Base-by-base conservation (phyloP, 345 rosid genomes). In the Eucalyptus leucophloia region DNA sequence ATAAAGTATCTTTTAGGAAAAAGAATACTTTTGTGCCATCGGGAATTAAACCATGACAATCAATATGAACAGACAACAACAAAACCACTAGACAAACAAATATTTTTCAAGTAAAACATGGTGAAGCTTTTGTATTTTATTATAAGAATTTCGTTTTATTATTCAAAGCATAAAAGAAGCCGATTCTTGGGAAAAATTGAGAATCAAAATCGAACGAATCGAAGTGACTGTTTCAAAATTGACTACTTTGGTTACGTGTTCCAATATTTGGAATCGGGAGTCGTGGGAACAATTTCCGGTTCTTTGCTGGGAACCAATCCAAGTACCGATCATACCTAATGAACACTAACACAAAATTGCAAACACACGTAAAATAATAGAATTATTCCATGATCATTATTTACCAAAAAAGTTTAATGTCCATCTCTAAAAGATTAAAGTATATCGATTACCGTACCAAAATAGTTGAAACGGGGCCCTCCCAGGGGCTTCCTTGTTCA, bases 391-490 rank as follows among this genome's bases (percentile, higher is more conserved):
- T 13, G 69, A 4, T 62, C 34, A 77, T 37, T 77, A 77, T 77
- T 21, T 77, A 40, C 83, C 14, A 23, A 12, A 26, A 37, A 40
- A 40, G 17, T 21, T 72, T 37, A 21, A 77, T 40, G 28, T 40
- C 40, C 37, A 65, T 65, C 6, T 21, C 40, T n/a, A n/a, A 65
- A 65, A n/a, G 40, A 65, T 65, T 65, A 8, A n/a, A n/a, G n/a
- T 32, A 1, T 65, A 32, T 14, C 3, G 2, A 8, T 10, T 7
- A 5, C 3, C 1, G 5, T 77, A 21, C 16, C 5, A 21, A 11
- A 16, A 23, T 24, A 77, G 16, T 7, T 21, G 30, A 21, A 21
- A 77, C 9, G 12, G 16, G 47, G 2, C 30, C 9, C 42, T 40
- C 30, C 13, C 30, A 40, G 13, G 15, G 17, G 69, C 9, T 28